A percentile compares a stretch with the other conserved stretches of the same genome.
Conservation (phyloP, 2,329 filamentous ascomycete genomes). For the Bipolaris oryzae region DNA sequence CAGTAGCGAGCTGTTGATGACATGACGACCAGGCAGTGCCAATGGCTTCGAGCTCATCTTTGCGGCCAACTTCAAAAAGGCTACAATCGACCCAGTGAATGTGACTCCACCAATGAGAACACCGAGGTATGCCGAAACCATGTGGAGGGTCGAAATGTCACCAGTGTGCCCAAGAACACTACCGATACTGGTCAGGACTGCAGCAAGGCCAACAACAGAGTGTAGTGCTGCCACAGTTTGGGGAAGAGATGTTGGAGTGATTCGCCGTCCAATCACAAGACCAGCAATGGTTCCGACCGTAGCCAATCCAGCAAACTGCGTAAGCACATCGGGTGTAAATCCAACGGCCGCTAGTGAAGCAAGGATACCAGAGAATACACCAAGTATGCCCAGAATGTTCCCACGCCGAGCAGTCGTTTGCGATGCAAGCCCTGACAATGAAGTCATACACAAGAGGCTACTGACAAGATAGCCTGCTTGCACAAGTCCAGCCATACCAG, state of each 20-base stretch:
- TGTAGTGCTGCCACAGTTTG: slow-evolving; percentile 89
- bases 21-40: slow-evolving; percentile 73
- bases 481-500: slow-evolving; percentile 81
- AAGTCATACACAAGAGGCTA: slow-evolving; percentile 80
- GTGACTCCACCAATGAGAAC: slow-evolving; percentile 86
- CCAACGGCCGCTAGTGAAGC: slow-evolving; percentile 82
- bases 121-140: slow-evolving; percentile 84
- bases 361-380: slow-evolving; percentile 81
- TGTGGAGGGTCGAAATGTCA: slow-evolving; percentile 78
- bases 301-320: slow-evolving; percentile 80
- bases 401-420: slow-evolving; percentile 83
- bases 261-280: slow-evolving; percentile 79
- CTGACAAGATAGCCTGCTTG: slow-evolving; percentile 88
- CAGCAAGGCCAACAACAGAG: slow-evolving; percentile 87
- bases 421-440: slow-evolving; percentile 79
- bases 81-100: slow-evolving; percentile 88
- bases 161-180: slow-evolving; percentile 78
- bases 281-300: slow-evolving; percentile 72
- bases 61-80: slow-evolving; percentile 84
- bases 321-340: slow-evolving; percentile 76
- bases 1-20: slow-evolving; percentile 75
- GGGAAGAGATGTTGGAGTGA: slow-evolving; percentile 85
- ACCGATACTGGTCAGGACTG: slow-evolving; percentile 85
- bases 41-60: slow-evolving; percentile 80
- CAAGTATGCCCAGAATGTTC: slow-evolving; percentile 84